phyloP scores from a whole-genome alignment of 805 yeast genomes.

The Yarrowia deformans region DNA sequence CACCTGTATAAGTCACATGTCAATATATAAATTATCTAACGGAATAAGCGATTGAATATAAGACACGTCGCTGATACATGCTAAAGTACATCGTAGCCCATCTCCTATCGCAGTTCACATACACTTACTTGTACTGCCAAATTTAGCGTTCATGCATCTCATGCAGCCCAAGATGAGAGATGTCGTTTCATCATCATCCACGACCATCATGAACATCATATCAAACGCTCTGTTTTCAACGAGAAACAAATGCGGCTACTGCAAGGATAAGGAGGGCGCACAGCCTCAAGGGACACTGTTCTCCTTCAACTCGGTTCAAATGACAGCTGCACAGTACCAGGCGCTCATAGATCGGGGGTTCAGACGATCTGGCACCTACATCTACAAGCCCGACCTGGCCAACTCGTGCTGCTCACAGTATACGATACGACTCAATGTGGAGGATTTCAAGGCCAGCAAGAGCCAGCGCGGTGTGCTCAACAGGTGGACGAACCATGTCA shows the following conservation, averaged over 20 bases:
- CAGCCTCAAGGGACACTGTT: slow-evolving; percentile 19
- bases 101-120: background rate
- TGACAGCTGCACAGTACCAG: slow-evolving; percentile 23
- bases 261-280: slow-evolving; percentile 25
- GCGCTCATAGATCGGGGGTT: slow-evolving; percentile 61
- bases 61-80: too few relatives aligned
- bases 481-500: slow-evolving; percentile 55
- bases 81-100: too few relatives aligned
- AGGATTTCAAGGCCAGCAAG: slow-evolving; percentile 59
- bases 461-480: slow-evolving; percentile 73
- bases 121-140: too few relatives aligned
- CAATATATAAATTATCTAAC: slow-evolving; percentile 16
- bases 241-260: slow-evolving; percentile 27
- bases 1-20: slow-evolving; percentile 3
- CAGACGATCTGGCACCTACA: slow-evolving; percentile 76
- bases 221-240: slow-evolving; percentile 20
- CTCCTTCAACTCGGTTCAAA: slow-evolving; percentile 14
- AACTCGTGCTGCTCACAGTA: slow-evolving; percentile 80
- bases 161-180: slow-evolving; percentile 1
- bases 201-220: slow-evolving; percentile 23
- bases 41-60: background rate
- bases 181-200: background rate
- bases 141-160: background rate
- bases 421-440: slow-evolving; percentile 71
- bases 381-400: slow-evolving; percentile 71